Conservation (phyloP, 78 protist species). For the Mantamonas sphyraenae region DNA sequence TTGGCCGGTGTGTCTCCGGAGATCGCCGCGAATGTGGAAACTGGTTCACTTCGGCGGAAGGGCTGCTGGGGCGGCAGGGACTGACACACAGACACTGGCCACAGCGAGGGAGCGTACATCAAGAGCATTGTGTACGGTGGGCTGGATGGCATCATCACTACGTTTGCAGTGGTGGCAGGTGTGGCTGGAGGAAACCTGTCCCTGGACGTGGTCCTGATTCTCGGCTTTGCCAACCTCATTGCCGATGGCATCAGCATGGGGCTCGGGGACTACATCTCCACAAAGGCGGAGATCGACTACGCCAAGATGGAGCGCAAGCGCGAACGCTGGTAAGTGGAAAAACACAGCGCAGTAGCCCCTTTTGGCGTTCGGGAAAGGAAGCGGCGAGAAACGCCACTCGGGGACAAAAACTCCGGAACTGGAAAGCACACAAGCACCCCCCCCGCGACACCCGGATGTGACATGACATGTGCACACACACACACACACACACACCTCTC, state of each 20-base stretch:
- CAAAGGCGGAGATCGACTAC: constrained; percentile 54
- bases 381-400: no score
- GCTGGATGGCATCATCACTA: constrained; percentile 74
- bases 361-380: no score
- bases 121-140: constrained; percentile 67
- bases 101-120: constrained; percentile 53
- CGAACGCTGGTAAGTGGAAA: constrained; percentile 28
- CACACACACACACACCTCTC: not conserved
- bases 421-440: no score
- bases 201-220: constrained; percentile 44
- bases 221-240: constrained; percentile 69
- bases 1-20: no score
- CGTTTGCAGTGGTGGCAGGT: constrained; percentile 67
- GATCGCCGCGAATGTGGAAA: no score
- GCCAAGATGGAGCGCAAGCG: constrained; percentile 32
- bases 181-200: constrained; percentile 53
- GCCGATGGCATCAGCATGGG: constrained; percentile 83
- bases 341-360: no score
- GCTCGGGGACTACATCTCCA: constrained; percentile 63
- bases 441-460: no score
- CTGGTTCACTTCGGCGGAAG: no score
- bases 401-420: no score
- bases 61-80: no score
- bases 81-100: no score
- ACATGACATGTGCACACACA: constrained; percentile 2